A percentile compares a stretch with the other conserved stretches of the same genome.
Evolutionary conservation across 202 grass and related monocot species (phyloP).

Genomic region (Panicum hallii): DNA sequence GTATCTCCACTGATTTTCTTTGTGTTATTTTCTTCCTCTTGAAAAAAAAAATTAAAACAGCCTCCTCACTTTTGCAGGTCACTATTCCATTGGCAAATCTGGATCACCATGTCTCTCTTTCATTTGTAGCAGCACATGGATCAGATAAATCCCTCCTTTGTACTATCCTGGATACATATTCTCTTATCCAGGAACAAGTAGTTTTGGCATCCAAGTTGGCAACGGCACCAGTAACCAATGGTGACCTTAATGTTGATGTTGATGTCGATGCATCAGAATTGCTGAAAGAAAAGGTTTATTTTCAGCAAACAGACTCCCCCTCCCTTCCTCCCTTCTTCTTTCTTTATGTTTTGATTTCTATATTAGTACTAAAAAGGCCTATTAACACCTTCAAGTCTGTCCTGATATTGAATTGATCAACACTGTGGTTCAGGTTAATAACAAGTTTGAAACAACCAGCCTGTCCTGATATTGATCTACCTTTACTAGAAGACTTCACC

Average conservation of each 20-base stretch:
- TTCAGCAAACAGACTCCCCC: background rate
- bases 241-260: background rate
- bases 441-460: background rate
- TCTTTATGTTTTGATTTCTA: slow-evolving; percentile 26
- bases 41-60: slow-evolving; percentile 9
- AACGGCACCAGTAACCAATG: slow-evolving; percentile 56
- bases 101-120: slow-evolving; percentile 76
- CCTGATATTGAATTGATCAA: slow-evolving; percentile 13
- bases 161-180: slow-evolving; percentile 70
- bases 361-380: slow-evolving; percentile 2
- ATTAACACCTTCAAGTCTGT: background rate
- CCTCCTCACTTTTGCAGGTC: slow-evolving; percentile 66
- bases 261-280: slow-evolving; percentile 64
- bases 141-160: slow-evolving; percentile 86
- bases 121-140: slow-evolving; percentile 85
- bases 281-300: slow-evolving; percentile 92
- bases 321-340: too few relatives aligned
- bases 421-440: slow-evolving; percentile 8
- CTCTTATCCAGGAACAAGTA: slow-evolving; percentile 78
- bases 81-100: slow-evolving; percentile 80
- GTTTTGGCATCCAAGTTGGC: slow-evolving; percentile 67
- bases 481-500: background rate
- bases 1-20: slow-evolving; percentile 31
- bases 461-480: background rate
- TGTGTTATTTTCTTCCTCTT: background rate